Evolutionary conservation across 1,284 basidiomycete species (phyloP), one percentile per base, ranked within the genome.

Genomic region (Sporisorium reilianum): DNA sequence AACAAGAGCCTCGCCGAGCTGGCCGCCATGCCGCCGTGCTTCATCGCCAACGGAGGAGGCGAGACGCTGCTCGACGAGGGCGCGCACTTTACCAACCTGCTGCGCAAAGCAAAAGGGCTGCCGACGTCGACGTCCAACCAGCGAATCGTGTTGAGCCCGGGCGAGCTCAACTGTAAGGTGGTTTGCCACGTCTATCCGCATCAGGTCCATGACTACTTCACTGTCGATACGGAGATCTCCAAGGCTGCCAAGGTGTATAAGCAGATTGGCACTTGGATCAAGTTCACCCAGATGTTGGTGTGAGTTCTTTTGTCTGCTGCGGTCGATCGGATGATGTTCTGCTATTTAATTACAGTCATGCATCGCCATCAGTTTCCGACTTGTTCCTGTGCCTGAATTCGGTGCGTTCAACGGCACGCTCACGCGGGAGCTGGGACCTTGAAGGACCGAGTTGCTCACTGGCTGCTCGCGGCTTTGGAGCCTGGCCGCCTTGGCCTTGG

Each of bases 231-330:
- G 16, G 66, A 72, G 51, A 36, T 79, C 32, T 55, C 66, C 50
- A 67, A 64, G 30, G 64, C 77, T 1, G 51, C 23, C 32, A 45
- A 65, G 44, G 57, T 60, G 3, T 80, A 79, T 64, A 42, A 46
- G 46, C 55, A 67, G 50, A 72, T 80, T 51, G 72, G 68, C 22
- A 69, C 58, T 12, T 80, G 79, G 79, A 57, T 78, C 68, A 64
- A 65, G 45, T 74, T 57, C 32, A 69, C 71, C 5, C 71, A 57
- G 36, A 74, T 62, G 16, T 57, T 69, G 6, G 41, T 68, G 10
- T 74, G 48, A 64, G 48, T 34, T 25, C 38, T 32, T 5, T 10
- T 28, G 11, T 38, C 23, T 16, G 41, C 9, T 36, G 16, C 6
- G 30, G 5, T 26, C 23, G 3, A 40, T 23, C 16, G 23, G 32